Conservation (phyloP, 768 basidiomycete genomes). For the Pleurotus sapidus region DNA sequence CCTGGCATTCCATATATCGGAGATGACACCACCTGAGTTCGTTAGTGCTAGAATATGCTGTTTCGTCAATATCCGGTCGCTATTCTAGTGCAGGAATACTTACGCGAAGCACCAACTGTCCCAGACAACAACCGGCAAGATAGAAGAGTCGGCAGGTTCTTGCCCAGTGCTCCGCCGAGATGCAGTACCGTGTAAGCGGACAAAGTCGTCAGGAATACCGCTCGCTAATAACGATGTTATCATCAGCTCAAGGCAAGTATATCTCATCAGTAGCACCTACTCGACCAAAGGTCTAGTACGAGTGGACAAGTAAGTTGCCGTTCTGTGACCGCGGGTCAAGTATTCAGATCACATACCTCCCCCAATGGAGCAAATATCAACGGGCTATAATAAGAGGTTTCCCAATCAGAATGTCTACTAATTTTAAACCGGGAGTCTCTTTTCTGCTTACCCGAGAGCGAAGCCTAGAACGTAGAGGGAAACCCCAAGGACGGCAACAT, state of each 20-base stretch:
- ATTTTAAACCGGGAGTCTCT: background rate
- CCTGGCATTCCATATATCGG: constrained; percentile 56
- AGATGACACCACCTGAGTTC: constrained; percentile 55
- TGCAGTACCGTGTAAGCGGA: constrained; percentile 51
- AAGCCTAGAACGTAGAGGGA: constrained; percentile 65
- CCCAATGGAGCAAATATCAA: constrained; percentile 57
- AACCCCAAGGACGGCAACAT: constrained; percentile 55
- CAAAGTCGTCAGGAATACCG: constrained; percentile 52
- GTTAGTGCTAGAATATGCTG: constrained; percentile 40
- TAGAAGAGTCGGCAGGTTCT: constrained; percentile 44
- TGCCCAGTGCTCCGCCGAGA: constrained; percentile 50
- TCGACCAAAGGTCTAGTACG: constrained; percentile 46
- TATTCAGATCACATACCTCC: constrained; percentile 35
- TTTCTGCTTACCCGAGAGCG: constrained; percentile 45
- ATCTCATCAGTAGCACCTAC: constrained; percentile 25
- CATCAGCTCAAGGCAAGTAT: background rate
- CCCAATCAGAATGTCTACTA: background rate
- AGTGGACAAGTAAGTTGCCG: too few relatives aligned
- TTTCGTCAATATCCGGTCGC: constrained; percentile 6
- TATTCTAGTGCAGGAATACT: constrained; percentile 14
- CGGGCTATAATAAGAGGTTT: constrained; percentile 27
- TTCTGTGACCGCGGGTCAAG: background rate
- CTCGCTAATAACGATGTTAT: constrained; percentile 30
- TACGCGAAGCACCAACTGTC: constrained; percentile 56
- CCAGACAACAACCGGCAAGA: constrained; percentile 55